Evolutionary conservation across 2,329 filamentous ascomycete species (phyloP).

Genomic region (Aspergillus unguis): DNA sequence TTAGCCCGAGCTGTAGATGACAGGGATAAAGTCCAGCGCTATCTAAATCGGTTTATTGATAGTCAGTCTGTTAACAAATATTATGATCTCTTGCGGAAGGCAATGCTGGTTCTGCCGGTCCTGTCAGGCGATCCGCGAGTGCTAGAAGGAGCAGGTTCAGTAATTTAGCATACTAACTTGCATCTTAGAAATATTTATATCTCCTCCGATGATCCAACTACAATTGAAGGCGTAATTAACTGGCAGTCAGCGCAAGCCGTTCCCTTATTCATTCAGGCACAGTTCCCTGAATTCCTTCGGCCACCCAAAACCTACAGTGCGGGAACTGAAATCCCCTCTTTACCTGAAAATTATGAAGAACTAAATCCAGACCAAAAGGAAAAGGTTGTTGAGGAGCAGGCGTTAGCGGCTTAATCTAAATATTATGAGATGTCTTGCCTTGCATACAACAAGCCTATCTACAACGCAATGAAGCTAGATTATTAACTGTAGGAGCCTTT

Average conservation of each 20-base stretch:
- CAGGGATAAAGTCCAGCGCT: slow-evolving; percentile 12
- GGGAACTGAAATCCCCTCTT: slow-evolving; percentile 13
- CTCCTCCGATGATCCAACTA: slow-evolving; percentile 17
- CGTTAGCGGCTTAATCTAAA: slow-evolving; percentile 19
- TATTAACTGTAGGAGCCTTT: slow-evolving; percentile 23
- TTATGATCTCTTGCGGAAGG: slow-evolving; percentile 16
- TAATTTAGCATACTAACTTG: slow-evolving; percentile 23
- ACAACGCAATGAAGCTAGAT: slow-evolving; percentile 21
- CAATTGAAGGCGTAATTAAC: slow-evolving; percentile 25
- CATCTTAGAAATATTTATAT: slow-evolving; percentile 27
- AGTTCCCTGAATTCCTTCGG: slow-evolving; percentile 20
- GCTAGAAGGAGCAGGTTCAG: slow-evolving; percentile 9
- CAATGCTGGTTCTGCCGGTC: slow-evolving; percentile 11
- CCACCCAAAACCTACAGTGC: slow-evolving; percentile 19
- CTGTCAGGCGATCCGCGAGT: slow-evolving; percentile 18
- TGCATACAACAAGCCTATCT: slow-evolving; percentile 18
- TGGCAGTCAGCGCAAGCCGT: slow-evolving; percentile 22
- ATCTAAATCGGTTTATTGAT: slow-evolving; percentile 14
- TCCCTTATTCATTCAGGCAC: slow-evolving; percentile 24
- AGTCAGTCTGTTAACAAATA: slow-evolving; percentile 21
- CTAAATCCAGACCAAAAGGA: slow-evolving; percentile 13
- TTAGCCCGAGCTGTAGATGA: neutral
- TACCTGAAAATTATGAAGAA: slow-evolving; percentile 19
- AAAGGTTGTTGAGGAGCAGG: slow-evolving; percentile 7
- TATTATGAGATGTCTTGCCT: slow-evolving; percentile 24